Evolutionary conservation across 2,329 filamentous ascomycete species (phyloP), one percentile per base, ranked within the genome.

Genomic region (Ascochyta clinopodiicola): DNA sequence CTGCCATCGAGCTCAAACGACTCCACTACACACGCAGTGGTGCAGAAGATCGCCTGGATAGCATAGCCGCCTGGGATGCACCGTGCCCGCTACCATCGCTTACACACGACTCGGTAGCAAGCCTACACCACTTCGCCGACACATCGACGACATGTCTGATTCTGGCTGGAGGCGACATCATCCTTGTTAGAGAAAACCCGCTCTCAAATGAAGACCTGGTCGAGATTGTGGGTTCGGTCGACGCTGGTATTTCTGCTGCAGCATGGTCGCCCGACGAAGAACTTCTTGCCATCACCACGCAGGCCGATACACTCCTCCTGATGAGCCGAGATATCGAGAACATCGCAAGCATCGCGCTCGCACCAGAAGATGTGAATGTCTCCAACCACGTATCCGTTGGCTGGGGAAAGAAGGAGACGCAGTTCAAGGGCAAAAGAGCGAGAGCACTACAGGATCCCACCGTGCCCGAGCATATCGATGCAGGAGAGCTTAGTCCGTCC

Each of bases 361-460:
- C 84, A 0, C 73, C 81, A 0, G 91, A 93, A 39, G 94, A 96
- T 75, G 84, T 96, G 60, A 89, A 89, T 66, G 86, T 87, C n/a
- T 98, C 90, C 24, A 95, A 89, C 74, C 93, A 97, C 79, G 95
- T 97, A 53, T 96, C 92, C 19, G 94, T 99, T 21, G 95, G 95
- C 44, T 99, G 95, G 95, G 95, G 95, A 56, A 98, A 98, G 80
- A 92, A 90, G 72, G 95, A 99, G 77, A 99, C 95, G 0, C 95
- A 99, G 74, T 99, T 99, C 75, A 91, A 97, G 71, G 95, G 95
- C 45, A 92, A 91, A 68, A 87, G 93, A 59, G 94, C 93, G 53
- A 88, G 86, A 77, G 92, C 92, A 19, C 80, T 98, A 61, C 86
- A 91, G 49, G 95, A 99, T 75, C 95, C 95, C 15, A 99, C 95